These are phyloP conservation scores for Corniculantispora saksenae DNA, from an alignment of 2,329 filamentous ascomycete species.

Conservation along the genomic window DNA sequence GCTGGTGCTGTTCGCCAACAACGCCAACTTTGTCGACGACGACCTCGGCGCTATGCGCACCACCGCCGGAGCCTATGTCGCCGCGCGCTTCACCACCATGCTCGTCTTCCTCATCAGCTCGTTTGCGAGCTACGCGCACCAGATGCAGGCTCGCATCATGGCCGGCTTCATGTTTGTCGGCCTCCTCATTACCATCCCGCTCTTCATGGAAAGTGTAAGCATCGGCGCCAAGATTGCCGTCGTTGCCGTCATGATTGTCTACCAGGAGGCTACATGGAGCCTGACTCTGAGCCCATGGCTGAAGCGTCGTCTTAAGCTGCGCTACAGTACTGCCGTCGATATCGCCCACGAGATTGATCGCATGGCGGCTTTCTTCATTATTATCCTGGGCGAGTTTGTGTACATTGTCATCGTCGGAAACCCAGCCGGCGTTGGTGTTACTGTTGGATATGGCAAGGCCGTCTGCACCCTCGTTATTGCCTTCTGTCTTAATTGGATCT, in stretches of 20 bases:
- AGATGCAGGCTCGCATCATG: conserved; percentile 46
- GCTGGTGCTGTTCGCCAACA: conserved; percentile 50
- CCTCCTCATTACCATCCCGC: conserved; percentile 43
- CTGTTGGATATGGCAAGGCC: conserved; percentile 43
- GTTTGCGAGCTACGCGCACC: conserved; percentile 49
- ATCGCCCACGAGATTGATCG: conserved; percentile 52
- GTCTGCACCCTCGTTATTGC: conserved; percentile 51
- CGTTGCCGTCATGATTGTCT: conserved; percentile 42
- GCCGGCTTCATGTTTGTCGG: conserved; percentile 42
- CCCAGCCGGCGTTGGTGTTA: conserved; percentile 47
- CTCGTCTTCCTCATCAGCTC: conserved; percentile 44
- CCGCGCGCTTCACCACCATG: conserved; percentile 43
- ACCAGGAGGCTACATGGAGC: conserved; percentile 45
- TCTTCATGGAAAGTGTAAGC: conserved; percentile 44
- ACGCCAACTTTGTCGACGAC: conserved; percentile 44
- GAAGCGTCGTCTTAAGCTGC: conserved; percentile 42
- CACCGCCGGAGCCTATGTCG: conserved; percentile 47
- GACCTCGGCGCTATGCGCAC: conserved; percentile 47
- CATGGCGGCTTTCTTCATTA: conserved; percentile 53
- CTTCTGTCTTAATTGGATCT: conserved; percentile 53
- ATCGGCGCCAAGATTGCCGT: conserved; percentile 43
- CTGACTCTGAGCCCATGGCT: conserved; percentile 46
- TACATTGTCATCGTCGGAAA: conserved; percentile 50
- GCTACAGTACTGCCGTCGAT: conserved; percentile 50
- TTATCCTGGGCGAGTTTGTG: conserved; percentile 52